Evolutionary conservation across 306 rosid genomes (phyloP).

Genomic region (Leucaena leucocephala): DNA sequence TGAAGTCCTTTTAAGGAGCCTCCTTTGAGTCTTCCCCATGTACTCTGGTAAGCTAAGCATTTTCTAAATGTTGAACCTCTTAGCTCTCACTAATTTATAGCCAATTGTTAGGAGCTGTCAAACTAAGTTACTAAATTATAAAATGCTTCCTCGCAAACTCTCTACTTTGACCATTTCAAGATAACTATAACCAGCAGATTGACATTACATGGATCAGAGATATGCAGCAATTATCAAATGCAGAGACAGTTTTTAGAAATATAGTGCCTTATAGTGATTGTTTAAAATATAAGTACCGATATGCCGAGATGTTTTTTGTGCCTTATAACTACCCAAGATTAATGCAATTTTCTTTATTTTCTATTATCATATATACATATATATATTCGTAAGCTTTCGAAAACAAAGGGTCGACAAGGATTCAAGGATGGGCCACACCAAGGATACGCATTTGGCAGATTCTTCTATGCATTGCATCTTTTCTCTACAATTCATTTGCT

Average conservation of each 20-base stretch:
- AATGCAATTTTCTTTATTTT: background rate
- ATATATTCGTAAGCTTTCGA: conserved; percentile 17
- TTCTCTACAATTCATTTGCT: conserved; percentile 43
- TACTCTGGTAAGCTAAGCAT: conserved; percentile 44
- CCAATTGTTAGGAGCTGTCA: conserved; percentile 33
- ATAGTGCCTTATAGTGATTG: no score
- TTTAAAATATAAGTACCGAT: conserved; percentile 1
- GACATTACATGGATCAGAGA: background rate
- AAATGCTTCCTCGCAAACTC: background rate
- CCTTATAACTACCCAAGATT: background rate
- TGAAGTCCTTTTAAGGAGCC: conserved; percentile 40
- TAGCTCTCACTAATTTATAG: conserved; percentile 33
- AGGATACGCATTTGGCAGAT: conserved; percentile 49
- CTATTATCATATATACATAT: background rate
- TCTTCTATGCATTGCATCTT: conserved; percentile 46
- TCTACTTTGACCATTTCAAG: conserved; percentile 19
- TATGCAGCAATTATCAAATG: background rate
- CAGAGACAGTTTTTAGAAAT: background rate
- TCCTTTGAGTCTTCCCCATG: conserved; percentile 22
- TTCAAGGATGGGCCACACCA: conserved; percentile 71
- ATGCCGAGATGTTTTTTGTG: background rate
- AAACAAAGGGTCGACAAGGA: conserved; percentile 62
- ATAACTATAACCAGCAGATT: background rate
- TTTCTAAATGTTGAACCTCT: conserved; percentile 34
- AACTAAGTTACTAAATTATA: conserved; percentile 9